Evolutionary conservation across 106 monocot genomes (phyloP).

Genomic region (Iris macrosiphon): DNA sequence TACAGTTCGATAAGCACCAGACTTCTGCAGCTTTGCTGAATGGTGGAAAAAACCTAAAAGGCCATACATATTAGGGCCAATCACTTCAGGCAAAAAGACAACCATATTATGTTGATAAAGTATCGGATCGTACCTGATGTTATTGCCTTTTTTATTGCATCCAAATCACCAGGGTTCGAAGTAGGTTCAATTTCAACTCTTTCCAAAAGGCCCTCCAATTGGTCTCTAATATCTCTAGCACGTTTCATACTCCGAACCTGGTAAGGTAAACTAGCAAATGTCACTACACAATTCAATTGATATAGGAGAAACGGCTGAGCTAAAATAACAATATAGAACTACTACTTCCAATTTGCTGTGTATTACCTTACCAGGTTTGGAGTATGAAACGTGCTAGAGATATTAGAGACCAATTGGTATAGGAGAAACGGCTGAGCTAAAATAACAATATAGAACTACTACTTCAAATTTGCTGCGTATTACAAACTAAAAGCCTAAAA

Average conservation of each 20-base stretch:
- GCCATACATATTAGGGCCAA: not conserved
- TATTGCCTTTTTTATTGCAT: constrained; percentile 82
- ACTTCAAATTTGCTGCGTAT: no score
- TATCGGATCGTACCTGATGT: constrained; percentile 78
- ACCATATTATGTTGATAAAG: no score
- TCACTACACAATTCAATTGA: no score
- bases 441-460: no score
- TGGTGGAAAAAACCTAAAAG: constrained; percentile 77
- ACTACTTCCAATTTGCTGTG: no score
- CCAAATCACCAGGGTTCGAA: constrained; percentile 57
- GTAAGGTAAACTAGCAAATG: not conserved
- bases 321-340: no score
- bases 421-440: no score
- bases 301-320: no score
- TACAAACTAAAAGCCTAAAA: no score
- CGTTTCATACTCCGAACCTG: constrained; percentile 97
- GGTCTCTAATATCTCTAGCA: constrained; percentile 79
- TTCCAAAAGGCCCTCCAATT: constrained; percentile 87
- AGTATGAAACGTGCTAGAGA: constrained; percentile 94
- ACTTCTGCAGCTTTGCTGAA: constrained; percentile 75
- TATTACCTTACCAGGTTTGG: constrained; percentile 46
- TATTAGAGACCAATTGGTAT: constrained; percentile 83
- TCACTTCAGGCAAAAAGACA: not conserved
- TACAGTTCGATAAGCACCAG: constrained; percentile 70
- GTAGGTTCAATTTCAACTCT: constrained; percentile 85